Evolutionary conservation across 2,329 filamentous ascomycete species (phyloP), one percentile per base, ranked within the genome.

Genomic region (Microdochium nivale): DNA sequence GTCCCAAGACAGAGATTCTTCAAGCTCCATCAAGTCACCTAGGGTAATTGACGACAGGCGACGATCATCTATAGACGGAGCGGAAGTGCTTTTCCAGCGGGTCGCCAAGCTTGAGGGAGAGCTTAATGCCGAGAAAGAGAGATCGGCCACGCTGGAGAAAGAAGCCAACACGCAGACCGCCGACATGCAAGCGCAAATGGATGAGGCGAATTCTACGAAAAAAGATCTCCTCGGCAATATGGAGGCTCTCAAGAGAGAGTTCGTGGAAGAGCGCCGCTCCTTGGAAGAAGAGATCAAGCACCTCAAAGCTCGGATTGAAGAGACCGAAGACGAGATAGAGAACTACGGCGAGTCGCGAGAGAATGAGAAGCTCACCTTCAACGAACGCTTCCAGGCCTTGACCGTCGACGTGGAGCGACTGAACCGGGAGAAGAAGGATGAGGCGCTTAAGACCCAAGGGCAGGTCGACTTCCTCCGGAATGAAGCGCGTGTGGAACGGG

Each of bases 171-270:
- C 73, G 2, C 77, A 78, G 49, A 73, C 65, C 57, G 80, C 74
- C 49, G 78, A 81, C 59, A 80, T 80, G 62, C 84, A 79, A 71
- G 80, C 74, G 61, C 85, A 84, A 60, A 80, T 96, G 55, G 83
- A 94, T 56, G 92, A 97, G 66, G 88, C 83, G 5, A 89, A 94
- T 59, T 91, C 89, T 2, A 96, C 88, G 1, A 99, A 99, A 67
- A 87, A 88, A 60, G 94, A 97, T 66, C 80, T 99, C 10, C 83
- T 99, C 70, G 86, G 89, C 57, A 99, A 99, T 62, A 89, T 99
- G 72, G 90, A 97, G 63, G 86, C 91, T 13, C 81, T 95, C 57
- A 90, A 96, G 67, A 83, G 83, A 25, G 94, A 97, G 62, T 96
- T 96, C 59, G 77, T 87, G 33, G 83, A 85, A 49, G 92, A 97